Evolutionary conservation across 805 yeast species (phyloP), one percentile per base, ranked within the genome.

Genomic region (Teunomyces gatunensis): DNA sequence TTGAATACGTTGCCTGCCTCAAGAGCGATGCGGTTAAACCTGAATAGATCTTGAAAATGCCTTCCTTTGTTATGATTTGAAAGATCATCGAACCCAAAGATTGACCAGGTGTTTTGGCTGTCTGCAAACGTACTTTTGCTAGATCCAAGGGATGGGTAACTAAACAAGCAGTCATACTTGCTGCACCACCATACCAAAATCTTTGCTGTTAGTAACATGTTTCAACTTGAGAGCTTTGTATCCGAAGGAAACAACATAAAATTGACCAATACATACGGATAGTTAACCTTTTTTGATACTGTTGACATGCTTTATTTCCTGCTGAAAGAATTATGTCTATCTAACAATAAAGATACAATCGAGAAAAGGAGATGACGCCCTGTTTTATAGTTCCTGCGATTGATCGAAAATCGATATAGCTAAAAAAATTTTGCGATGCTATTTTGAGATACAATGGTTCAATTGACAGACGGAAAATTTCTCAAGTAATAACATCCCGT

Each of bases 1-100:
- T 84, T 1, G 96, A 87, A 63, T 89, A 89, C 1, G 96, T 88
- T 2, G 89, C 94, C 66, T 89, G 96, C 61, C 96, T 80, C 47
- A 89, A 69, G 35, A 89, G 64, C 2, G 94, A 85, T 1, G 96
- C 96, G 47, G 87, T 80, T 35, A 89, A 73, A 1, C 96, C 96
- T 1, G 88, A 80, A 60, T 89, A 89, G n/a, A 87, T 75, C 30
- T 85, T 87, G 39, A 77, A 58, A n/a, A 73, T 54, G 7, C 89
- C 95, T 63, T 88, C 94, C 46, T 73, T 64, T n/a, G 67, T 73
- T 23, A 82, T 66, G 15, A 87, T 85, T 44, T 74, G 75, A 33
- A 65, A 63, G n/a, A 86, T 75, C 79, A 89, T 85, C 5, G 79
- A 69, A 6, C 79, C 60, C 53, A 89, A 71, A 0, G 82, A 73